A percentile compares a stretch with the other conserved stretches of the same genome.
Evolutionary conservation across 2,329 filamentous ascomycete genomes (phyloP).

Genomic region (Penicillium expansum): DNA sequence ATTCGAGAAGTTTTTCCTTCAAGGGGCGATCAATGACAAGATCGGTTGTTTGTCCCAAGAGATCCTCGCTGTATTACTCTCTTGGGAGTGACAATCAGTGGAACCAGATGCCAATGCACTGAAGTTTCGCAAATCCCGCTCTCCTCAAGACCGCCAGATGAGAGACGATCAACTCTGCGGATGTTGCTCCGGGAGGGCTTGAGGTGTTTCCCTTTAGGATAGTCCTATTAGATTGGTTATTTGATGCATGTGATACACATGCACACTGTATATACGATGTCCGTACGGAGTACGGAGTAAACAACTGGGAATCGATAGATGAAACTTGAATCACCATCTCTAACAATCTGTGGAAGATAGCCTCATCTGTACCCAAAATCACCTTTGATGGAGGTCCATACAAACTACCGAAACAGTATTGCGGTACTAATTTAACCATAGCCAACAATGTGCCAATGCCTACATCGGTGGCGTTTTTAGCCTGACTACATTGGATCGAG

Average conservation of each 20-base stretch:
- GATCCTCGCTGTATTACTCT: conserved; percentile 23
- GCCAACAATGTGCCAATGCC: conserved; percentile 18
- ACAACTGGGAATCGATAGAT: conserved; percentile 1
- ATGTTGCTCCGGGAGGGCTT: conserved; percentile 8
- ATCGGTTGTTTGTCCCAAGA: neutral
- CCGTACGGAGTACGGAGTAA: too few relatives aligned
- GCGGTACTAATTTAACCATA: conserved; percentile 4
- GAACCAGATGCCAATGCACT: conserved; percentile 19
- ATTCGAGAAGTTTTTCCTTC: neutral
- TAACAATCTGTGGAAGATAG: neutral
- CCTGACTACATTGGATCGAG: conserved; percentile 6
- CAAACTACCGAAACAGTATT: neutral
- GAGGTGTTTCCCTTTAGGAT: neutral
- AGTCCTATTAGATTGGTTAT: neutral
- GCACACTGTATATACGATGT: neutral
- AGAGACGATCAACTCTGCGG: conserved; percentile 9
- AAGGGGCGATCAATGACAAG: neutral
- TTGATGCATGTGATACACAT: neutral
- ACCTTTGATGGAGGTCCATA: neutral
- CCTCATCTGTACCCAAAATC: neutral
- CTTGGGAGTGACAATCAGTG: conserved; percentile 31
- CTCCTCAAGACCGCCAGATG: conserved; percentile 4
- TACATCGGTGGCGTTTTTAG: conserved; percentile 28
- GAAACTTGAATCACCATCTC: neutral
- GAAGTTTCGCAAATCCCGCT: conserved; percentile 11